Percentiles rank a stretch among this genome's conserved stretches.
Evolutionary conservation across 225 moss, liverwort and hornwort species (phyloP).

Genomic region (Climacium dendroides): DNA sequence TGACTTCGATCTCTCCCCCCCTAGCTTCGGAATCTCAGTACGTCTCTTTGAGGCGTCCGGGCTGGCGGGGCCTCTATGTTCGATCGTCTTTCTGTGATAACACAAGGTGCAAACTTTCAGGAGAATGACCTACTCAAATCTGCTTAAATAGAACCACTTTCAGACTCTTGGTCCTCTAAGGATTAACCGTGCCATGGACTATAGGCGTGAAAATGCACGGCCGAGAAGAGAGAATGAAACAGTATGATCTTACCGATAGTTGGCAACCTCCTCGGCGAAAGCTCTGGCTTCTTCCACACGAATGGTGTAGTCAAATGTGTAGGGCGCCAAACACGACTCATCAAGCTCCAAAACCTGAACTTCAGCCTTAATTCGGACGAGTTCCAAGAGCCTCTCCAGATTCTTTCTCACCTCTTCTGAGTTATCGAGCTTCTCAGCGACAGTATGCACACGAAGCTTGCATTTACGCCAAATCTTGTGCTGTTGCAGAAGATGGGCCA

Average conservation of each 20-base stretch:
- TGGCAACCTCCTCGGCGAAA: slow-evolving; percentile 71
- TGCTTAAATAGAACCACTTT: neutral
- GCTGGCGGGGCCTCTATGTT: slow-evolving; percentile 1
- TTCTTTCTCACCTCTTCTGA: slow-evolving; percentile 59
- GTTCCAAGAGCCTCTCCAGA: slow-evolving; percentile 56
- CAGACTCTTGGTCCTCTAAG: neutral
- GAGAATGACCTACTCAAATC: neutral
- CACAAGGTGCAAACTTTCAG: neutral
- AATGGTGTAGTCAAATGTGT: slow-evolving; percentile 88
- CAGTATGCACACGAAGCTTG: slow-evolving; percentile 72
- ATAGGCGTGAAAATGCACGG: neutral
- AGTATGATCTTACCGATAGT: slow-evolving; percentile 34
- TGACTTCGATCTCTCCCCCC: neutral
- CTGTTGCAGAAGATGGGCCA: slow-evolving; percentile 85
- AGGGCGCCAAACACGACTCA: slow-evolving; percentile 73
- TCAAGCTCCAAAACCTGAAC: slow-evolving; percentile 82
- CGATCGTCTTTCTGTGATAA: slow-evolving; percentile 12
- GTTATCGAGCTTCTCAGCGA: slow-evolving; percentile 78
- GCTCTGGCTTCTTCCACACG: slow-evolving; percentile 76
- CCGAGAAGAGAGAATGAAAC: neutral
- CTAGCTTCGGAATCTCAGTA: slow-evolving; percentile 9
- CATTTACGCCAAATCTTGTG: slow-evolving; percentile 97
- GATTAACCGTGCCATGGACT: neutral
- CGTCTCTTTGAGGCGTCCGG: slow-evolving; percentile 14
- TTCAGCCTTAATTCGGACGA: slow-evolving; percentile 76